Conservation (phyloP, 1,284 basidiomycete species). For the Ceratobasidium sp. region DNA sequence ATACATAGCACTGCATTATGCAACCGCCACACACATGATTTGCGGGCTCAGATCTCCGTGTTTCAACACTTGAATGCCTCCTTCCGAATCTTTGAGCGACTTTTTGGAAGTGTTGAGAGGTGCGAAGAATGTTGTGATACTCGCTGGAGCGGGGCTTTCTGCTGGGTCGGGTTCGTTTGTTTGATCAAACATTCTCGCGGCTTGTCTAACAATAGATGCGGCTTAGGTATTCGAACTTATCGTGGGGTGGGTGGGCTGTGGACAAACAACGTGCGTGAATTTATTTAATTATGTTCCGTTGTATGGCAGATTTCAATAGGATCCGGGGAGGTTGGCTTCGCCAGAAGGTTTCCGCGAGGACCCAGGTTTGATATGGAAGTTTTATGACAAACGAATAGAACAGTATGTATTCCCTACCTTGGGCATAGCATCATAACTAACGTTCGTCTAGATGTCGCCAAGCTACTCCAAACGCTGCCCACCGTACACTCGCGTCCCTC, state of each 20-base stretch:
- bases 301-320: constrained; percentile 52
- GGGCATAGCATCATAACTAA: background rate
- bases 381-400: constrained; percentile 65
- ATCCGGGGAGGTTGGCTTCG: constrained; percentile 64
- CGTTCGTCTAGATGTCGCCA: constrained; percentile 53
- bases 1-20: no score
- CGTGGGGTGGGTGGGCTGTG: constrained; percentile 66
- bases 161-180: constrained; percentile 60
- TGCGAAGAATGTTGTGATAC: constrained; percentile 57
- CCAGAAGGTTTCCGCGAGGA: constrained; percentile 62
- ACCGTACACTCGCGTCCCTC: constrained; percentile 59
- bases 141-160: constrained; percentile 67
- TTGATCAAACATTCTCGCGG: background rate
- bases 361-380: constrained; percentile 67
- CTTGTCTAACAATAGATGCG: background rate
- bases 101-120: background rate
- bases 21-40: no score
- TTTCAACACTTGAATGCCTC: no score
- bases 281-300: no score
- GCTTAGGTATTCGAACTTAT: constrained; percentile 66
- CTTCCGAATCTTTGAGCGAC: background rate
- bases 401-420: constrained; percentile 50
- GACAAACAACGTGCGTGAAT: constrained; percentile 52
- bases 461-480: constrained; percentile 64
- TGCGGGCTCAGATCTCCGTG: no score